Evolutionary conservation across 2,329 filamentous ascomycete genomes (phyloP), one percentile per base, ranked within the genome.

Genomic region (Fusarium bactridioides): DNA sequence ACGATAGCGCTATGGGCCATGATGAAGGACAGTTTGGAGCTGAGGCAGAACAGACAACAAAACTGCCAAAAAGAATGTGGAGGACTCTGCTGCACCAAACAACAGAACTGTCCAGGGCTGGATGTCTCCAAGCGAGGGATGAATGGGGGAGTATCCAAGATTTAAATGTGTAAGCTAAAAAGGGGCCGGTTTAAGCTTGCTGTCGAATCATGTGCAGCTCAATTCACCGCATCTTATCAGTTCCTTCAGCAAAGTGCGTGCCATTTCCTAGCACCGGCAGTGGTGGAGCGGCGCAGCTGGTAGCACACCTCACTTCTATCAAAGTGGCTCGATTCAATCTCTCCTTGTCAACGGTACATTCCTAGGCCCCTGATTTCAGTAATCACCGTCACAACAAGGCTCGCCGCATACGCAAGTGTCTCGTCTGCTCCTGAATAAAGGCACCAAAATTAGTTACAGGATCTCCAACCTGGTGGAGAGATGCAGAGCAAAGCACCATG

Each of bases 151-250:
- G 37, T 38, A 35, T 25, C 33, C 48, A 21, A 33, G 41, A 38
- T 60, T 51, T 56, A 61, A 59, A 70, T 25, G 18, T 40, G 19
- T 18, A 70, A n/a, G 35, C 41, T 35, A 23, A 43, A 64, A 69
- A 19, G 47, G 59, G 55, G 58, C 55, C 43, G 37, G 48, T 29
- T 56, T 53, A 43, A 37, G 54, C 25, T 44, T 56, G 51, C 25
- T 48, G 41, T 37, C 66, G 44, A 75, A 67, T 68, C 61, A 61
- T 53, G 57, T 47, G 50, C 59, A 35, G 21, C 38, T 58, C 51
- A 74, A 71, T 76, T 77, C 74, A 76, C 74, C 74, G 74, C 70
- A 77, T 76, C 73, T 73, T 63, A 37, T 31, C 33, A 47, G 44
- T 31, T 35, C 27, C 50, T 45, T 27, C 37, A 38, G 18, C 47